Evolutionary conservation across 306 rosid species (phyloP).

Genomic region (Cucurbita pepo): DNA sequence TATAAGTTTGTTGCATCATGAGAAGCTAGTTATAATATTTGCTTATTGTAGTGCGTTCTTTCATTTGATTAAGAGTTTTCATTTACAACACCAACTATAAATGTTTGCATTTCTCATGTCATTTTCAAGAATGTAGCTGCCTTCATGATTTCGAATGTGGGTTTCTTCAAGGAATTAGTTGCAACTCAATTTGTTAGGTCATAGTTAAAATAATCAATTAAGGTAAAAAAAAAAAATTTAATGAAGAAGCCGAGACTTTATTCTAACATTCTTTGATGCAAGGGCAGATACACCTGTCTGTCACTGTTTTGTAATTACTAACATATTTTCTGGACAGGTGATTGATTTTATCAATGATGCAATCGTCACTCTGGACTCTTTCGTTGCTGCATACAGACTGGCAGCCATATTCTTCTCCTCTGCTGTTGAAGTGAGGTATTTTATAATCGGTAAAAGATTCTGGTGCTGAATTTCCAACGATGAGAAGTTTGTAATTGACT

Average conservation of each 20-base stretch:
- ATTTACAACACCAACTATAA: background rate
- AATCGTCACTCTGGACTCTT: constrained; percentile 64
- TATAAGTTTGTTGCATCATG: background rate
- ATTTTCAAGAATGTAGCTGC: background rate
- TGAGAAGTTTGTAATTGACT: background rate
- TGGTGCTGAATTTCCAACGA: background rate
- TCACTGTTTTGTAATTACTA: constrained; percentile 1
- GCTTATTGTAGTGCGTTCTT: background rate
- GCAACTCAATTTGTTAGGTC: background rate
- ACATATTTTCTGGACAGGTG: constrained; percentile 33
- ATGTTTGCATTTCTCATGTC: background rate
- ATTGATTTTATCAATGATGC: constrained; percentile 93
- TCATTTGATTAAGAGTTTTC: background rate
- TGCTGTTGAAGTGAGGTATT: constrained; percentile 70
- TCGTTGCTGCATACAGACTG: constrained; percentile 43
- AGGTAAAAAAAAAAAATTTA: background rate
- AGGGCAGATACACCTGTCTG: background rate
- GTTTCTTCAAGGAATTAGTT: background rate
- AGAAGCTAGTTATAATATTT: background rate
- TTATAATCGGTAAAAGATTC: background rate
- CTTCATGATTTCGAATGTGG: background rate
- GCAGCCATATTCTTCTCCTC: constrained; percentile 66
- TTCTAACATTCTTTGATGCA: background rate
- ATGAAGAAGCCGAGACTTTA: background rate
- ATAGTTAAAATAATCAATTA: background rate